These are phyloP conservation scores for Pseudomassariella vexata DNA, from an alignment of 2,329 filamentous ascomycete species.

Conservation along the genomic window DNA sequence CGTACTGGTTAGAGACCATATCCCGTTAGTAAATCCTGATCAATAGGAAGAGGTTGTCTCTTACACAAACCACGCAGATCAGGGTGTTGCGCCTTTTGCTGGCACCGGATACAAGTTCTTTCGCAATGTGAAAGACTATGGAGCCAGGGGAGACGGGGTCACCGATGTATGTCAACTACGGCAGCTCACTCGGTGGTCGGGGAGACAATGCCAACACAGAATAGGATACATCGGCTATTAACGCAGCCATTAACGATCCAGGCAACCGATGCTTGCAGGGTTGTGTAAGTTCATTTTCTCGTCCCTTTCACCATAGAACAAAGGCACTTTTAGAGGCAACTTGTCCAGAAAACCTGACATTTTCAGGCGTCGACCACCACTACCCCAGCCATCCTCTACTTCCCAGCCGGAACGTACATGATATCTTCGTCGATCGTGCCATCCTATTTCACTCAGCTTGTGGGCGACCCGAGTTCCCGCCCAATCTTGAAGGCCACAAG, in stretches of 20 bases:
- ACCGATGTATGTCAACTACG: background rate
- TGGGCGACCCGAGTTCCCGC: conserved; percentile 52
- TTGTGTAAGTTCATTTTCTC: conserved; percentile 27
- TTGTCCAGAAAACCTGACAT: conserved; percentile 10
- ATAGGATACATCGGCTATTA: conserved; percentile 40
- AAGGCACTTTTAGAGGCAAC: too few species aligned
- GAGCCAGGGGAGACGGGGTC: conserved; percentile 30
- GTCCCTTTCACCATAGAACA: background rate
- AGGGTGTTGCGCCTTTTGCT: conserved; percentile 37
- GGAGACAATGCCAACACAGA: conserved; percentile 19
- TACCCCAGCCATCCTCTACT: conserved; percentile 36
- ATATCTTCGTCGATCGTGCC: conserved; percentile 52
- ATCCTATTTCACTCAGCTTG: conserved; percentile 58
- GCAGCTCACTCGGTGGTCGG: too few species aligned
- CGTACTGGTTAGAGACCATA: conserved; percentile 25
- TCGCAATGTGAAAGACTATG: conserved; percentile 42
- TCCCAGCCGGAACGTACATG: conserved; percentile 46
- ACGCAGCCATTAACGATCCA: conserved; percentile 32
- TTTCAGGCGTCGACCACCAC: conserved; percentile 31
- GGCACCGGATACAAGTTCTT: conserved; percentile 35
- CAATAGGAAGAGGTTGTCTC: too few species aligned
- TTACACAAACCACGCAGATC: conserved; percentile 21
- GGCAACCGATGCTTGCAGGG: conserved; percentile 34
- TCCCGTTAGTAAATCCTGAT: conserved; percentile 12
- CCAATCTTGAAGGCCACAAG: conserved; percentile 48